A percentile compares a stretch with the other conserved stretches of the same genome.
Evolutionary conservation across 2,329 filamentous ascomycete genomes (phyloP).

Genomic region (Aspergillus melleus): DNA sequence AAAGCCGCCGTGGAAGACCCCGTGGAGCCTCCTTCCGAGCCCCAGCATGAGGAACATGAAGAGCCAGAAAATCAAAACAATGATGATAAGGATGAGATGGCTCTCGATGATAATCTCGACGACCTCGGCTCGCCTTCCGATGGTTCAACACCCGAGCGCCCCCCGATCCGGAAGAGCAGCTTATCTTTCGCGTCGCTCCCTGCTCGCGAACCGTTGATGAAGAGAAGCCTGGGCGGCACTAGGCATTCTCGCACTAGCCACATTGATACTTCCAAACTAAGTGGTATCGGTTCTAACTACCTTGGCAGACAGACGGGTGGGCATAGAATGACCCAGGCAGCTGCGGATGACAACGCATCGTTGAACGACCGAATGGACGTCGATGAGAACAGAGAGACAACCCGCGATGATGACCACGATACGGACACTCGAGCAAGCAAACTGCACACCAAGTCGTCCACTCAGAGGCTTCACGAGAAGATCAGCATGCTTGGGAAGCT

Average conservation of each 20-base stretch:
- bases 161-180: constrained; percentile 86
- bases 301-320: constrained; percentile 72
- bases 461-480: constrained; percentile 86
- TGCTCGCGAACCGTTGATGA: constrained; percentile 82
- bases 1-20: constrained; percentile 21
- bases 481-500: constrained; percentile 73
- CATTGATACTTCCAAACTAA: constrained; percentile 59
- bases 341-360: constrained; percentile 45
- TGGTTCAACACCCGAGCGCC: constrained; percentile 53
- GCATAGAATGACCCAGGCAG: constrained; percentile 35
- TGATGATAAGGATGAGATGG: constrained; percentile 29
- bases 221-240: constrained; percentile 74
- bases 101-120: constrained; percentile 42
- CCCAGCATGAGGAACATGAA: constrained; percentile 1
- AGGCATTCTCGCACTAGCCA: constrained; percentile 76
- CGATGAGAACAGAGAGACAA: constrained; percentile 57
- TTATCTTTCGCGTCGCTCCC: constrained; percentile 92
- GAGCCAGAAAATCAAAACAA: constrained; percentile 20
- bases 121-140: constrained; percentile 51
- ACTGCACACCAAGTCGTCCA: constrained; percentile 83
- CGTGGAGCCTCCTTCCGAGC: constrained; percentile 5
- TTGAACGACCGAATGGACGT: constrained; percentile 49
- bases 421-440: constrained; percentile 53
- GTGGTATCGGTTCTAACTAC: constrained; percentile 62
- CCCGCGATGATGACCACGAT: constrained; percentile 49